phyloP scores from a whole-genome alignment of 805 yeast species.

The Ogataea ramenticola region DNA sequence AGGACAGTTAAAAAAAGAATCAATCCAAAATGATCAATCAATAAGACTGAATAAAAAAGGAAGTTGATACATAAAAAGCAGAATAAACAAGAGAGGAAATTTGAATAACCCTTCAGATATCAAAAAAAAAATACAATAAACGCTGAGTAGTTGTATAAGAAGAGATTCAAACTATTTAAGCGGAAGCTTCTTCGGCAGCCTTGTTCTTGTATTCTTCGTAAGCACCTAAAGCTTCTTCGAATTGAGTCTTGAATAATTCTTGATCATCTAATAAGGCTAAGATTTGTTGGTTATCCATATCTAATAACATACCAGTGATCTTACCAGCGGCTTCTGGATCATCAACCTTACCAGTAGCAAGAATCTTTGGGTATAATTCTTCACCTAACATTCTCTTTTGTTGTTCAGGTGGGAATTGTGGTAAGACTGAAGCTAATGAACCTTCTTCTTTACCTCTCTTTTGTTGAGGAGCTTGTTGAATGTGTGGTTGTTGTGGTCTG shows the following conservation, averaged over 20 bases:
- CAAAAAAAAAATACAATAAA: background rate
- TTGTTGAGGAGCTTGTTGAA: constrained; percentile 17
- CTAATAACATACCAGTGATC: constrained; percentile 98
- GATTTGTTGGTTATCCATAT: constrained; percentile 88
- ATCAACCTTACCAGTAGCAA: constrained; percentile 76
- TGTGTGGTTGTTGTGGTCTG: constrained; percentile 24
- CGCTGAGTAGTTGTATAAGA: background rate
- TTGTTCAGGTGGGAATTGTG: constrained; percentile 73
- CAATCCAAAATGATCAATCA: background rate
- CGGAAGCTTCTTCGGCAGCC: constrained; percentile 17
- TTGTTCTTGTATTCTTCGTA: constrained; percentile 82
- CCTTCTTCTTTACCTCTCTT: constrained; percentile 19
- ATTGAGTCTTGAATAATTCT: constrained; percentile 80
- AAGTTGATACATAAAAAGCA: background rate
- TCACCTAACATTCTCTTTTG: constrained; percentile 98
- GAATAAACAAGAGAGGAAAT: background rate
- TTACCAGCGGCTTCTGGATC: constrained; percentile 96
- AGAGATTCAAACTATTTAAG: background rate
- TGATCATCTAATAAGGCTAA: constrained; percentile 85
- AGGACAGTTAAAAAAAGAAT: background rate
- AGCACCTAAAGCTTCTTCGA: constrained; percentile 91
- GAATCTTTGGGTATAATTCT: constrained; percentile 89
- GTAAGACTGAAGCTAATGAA: constrained; percentile 52
- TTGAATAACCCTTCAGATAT: background rate
- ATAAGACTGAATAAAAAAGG: too few relatives aligned